Percentiles rank a stretch among this genome's conserved stretches.
Conservation (phyloP, 805 yeast species). For the Kuraishia ogatae region DNA sequence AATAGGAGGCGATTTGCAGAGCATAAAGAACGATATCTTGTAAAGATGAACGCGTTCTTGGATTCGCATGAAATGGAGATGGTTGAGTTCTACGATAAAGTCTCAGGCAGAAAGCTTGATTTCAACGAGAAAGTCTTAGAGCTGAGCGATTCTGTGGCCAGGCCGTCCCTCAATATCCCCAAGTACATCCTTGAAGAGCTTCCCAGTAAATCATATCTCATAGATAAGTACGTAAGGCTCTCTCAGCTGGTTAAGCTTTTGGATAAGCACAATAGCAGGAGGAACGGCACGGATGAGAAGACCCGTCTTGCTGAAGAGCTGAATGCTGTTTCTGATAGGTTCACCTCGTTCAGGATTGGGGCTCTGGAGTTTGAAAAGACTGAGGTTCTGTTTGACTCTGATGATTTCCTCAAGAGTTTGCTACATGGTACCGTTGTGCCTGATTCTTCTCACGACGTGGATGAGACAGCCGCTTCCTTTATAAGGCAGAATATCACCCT, state of each 20-base stretch:
- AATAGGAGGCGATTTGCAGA: constrained; percentile 66
- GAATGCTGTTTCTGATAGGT: not conserved
- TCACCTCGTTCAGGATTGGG: constrained; percentile 17
- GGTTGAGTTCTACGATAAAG: constrained; percentile 58
- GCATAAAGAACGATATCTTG: constrained; percentile 77
- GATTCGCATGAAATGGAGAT: constrained; percentile 48
- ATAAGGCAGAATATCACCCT: constrained; percentile 32
- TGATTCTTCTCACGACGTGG: not conserved
- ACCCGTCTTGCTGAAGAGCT: constrained; percentile 7
- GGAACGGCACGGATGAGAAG: constrained; percentile 11
- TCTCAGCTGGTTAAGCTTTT: constrained; percentile 48
- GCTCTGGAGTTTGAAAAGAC: constrained; percentile 25
- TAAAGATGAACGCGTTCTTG: constrained; percentile 62
- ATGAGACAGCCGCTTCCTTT: constrained; percentile 19
- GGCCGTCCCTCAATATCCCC: constrained; percentile 52
- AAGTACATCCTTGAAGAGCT: constrained; percentile 43
- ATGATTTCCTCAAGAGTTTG: constrained; percentile 43
- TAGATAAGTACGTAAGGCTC: constrained; percentile 55
- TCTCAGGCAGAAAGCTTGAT: constrained; percentile 64
- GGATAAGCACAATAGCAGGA: constrained; percentile 13
- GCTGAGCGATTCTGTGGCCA: constrained; percentile 41
- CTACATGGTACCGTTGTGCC: constrained; percentile 9
- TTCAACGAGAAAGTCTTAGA: constrained; percentile 44
- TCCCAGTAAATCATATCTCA: constrained; percentile 61
- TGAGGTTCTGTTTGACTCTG: constrained; percentile 38